Evolutionary conservation across 805 yeast genomes (phyloP), one percentile per base, ranked within the genome.

Genomic region (Metschnikowia koreensis): DNA sequence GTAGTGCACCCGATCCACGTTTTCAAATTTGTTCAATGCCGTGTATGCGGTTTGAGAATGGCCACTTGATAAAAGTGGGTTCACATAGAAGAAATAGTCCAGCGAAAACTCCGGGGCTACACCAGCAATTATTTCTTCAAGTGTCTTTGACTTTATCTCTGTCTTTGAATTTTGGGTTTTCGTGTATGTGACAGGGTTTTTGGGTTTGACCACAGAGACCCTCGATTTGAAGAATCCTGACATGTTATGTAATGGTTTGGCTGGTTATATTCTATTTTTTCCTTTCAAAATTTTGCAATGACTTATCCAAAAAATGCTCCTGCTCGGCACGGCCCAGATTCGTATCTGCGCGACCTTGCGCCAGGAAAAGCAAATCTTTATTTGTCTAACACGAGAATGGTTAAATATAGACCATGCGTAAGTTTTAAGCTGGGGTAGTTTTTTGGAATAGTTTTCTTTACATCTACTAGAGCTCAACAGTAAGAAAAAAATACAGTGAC

Each of bases 1-100:
- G 57, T 77, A 81, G 60, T 69, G 64, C 2, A 81, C 75, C 31
- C 68, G 68, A 56, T 75, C 80, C 15, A 61, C 59, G 31, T 67
- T 55, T 7, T 75, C 75, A 51, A 71, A 76, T 56, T 77, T 75
- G 42, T 72, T 72, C 38, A 76, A 58, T 1, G 79, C 76, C 2
- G 79, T 66, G 57, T 77, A 80, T 13, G 81, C 70, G 3, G 81
- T 77, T 62, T 81, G 84, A 22, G 75, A 56, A 42, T 76, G 76
- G 27, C 84, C 84, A 41, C 74, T 73, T 47, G 76, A 66, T 6
- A 81, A 64, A 12, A 72, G 63, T 3, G 84, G 84, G 54, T 76
- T 74, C 45, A 79, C 66, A 60, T 61, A 66, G 59, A 66, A 76
- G n/a, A 66, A 66, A 48, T 71, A 66, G 6, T 73, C 72, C 26